Base-by-base conservation (phyloP, 495 filamentous ascomycete species). In the Pseudevernia furfuracea region DNA sequence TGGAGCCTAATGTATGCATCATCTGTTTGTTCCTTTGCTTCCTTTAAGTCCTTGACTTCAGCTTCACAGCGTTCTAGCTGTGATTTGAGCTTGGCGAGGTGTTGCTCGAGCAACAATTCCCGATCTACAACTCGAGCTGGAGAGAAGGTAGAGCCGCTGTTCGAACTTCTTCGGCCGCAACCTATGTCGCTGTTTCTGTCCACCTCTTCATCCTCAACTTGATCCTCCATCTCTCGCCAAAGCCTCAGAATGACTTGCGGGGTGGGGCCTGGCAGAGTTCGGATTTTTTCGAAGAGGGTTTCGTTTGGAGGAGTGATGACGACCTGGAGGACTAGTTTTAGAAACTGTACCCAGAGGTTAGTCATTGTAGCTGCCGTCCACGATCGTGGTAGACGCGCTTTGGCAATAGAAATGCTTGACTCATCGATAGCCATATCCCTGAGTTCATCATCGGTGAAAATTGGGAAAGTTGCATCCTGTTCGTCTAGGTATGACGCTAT, bases 291-390 rank as follows among this genome's bases (percentile, higher is more conserved):
- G 52, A 87, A 79, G 68, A 87, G 85, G 37, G 78, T 79, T 52
- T 70, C 70, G 19, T 78, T 78, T 60, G 82, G 80, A 32, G 83
- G 81, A 4, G 82, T 84, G 63, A 87, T 83, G 52, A 84, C 84
- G 12, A 84, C 84, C 48, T 85, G 78, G 21, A 89, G 74, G 62
- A 89, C 80, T 61, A 88, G 75, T 64, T 83, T 83, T 57, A 89
- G 75, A 59, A 89, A 80, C 76, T 89, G 82, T 59, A 78, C 75
- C 38, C 76, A 74, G 48, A 78, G 74, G 66, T 78, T 77, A 41
- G 71, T 62, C 21, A 73, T 74, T 36, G 36, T 65, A 25, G 43
- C 43, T 52, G 53, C n/a, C 21, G 15, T 58, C 41, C 17, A 44
- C 7, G 49, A 36, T 14, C 28, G 39, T 28, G 39, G 34, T 49